These are phyloP conservation scores for Pythium oligandrum DNA, from an alignment of 352 stramenopile species.

Conservation along the genomic window DNA sequence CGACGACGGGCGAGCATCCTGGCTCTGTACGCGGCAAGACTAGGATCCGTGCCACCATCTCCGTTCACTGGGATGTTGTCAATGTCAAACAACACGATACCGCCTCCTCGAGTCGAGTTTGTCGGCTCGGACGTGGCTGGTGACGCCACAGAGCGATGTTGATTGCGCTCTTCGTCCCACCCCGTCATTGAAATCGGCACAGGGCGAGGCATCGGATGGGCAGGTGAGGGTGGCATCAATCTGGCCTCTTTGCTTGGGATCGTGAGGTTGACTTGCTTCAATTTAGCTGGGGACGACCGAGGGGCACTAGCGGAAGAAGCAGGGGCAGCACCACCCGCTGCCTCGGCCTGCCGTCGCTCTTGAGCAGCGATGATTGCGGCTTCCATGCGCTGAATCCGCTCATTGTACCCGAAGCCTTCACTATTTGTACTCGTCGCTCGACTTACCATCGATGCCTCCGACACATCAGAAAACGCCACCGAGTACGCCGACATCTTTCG, in stretches of 20 bases:
- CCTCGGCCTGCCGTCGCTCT: constrained; percentile 5
- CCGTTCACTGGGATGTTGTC: constrained; percentile 22
- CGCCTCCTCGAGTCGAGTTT: neutral
- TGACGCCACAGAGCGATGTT: neutral
- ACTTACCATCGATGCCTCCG: constrained; percentile 32
- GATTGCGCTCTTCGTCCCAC: too few species aligned
- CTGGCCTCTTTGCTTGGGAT: too few species aligned
- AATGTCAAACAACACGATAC: constrained; percentile 47
- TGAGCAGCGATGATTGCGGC: constrained; percentile 5
- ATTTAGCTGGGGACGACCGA: too few species aligned
- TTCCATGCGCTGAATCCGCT: constrained; percentile 64
- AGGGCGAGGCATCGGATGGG: too few species aligned
- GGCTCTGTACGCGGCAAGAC: constrained; percentile 8
- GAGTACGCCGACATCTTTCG: constrained; percentile 24
- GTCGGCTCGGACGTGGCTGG: constrained; percentile 7
- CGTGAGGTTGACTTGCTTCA: too few species aligned
- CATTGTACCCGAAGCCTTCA: constrained; percentile 59
- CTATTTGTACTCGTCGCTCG: constrained; percentile 46
- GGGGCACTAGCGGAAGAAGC: too few species aligned
- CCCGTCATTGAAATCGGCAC: too few species aligned
- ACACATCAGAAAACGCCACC: constrained; percentile 21
- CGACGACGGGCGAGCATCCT: constrained; percentile 26
- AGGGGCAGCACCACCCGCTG: neutral
- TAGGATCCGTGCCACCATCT: constrained; percentile 4
- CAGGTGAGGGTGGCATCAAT: too few species aligned